Percentiles rank a stretch among this genome's conserved stretches.
These are phyloP conservation scores for Psidium guajava DNA, from an alignment of 345 rosid species.

Conservation along the genomic window DNA sequence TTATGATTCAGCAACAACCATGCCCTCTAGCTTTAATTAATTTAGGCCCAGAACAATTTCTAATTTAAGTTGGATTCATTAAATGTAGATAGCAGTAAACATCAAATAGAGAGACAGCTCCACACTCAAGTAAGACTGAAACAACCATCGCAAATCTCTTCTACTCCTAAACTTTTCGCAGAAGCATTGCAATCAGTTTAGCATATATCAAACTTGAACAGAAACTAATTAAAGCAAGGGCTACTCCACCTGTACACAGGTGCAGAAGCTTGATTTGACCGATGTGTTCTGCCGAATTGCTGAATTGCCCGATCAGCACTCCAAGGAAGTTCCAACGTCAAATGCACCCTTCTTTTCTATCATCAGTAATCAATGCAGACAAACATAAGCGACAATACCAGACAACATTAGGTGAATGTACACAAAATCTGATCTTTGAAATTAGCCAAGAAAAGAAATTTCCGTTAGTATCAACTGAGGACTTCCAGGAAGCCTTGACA, in stretches of 20 bases:
- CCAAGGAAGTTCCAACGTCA: conserved; percentile 99
- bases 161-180: neutral
- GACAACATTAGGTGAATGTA: neutral
- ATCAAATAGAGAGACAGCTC: neutral
- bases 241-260: conserved; percentile 78
- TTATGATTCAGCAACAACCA: neutral
- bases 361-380: neutral
- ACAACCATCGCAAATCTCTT: neutral
- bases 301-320: conserved; percentile 99
- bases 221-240: conserved; percentile 6
- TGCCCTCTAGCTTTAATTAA: neutral
- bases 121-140: neutral
- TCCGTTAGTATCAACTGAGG: neutral
- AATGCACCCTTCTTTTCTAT: conserved; percentile 93
- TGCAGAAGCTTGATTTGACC: conserved; percentile 98
- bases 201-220: neutral
- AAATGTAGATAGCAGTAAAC: neutral
- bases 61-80: neutral
- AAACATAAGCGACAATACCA: neutral
- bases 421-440: neutral
- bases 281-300: conserved; percentile 96
- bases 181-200: neutral
- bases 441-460: neutral
- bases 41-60: neutral
- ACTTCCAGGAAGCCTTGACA: neutral